These are phyloP conservation scores for Amaranthus tricolor DNA, from an alignment of 179 eudicot genomes.

Conservation along the genomic window DNA sequence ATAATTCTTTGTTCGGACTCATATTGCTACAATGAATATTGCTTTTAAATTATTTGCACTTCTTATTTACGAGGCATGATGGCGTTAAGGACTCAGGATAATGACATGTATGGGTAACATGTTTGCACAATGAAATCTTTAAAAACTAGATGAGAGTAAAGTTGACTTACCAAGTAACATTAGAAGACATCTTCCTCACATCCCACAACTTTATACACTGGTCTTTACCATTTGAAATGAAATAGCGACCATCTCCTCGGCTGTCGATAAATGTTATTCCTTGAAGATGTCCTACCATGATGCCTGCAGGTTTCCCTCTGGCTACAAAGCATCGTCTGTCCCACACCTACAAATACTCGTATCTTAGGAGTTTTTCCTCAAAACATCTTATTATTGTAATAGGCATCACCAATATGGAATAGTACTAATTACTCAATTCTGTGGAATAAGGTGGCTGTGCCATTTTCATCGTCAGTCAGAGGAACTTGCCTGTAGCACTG, in stretches of 20 bases:
- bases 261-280: constrained; percentile 86
- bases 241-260: constrained; percentile 91
- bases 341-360: constrained; percentile 61
- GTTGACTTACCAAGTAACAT: constrained; percentile 43
- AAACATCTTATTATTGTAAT: not conserved
- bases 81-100: too few species aligned
- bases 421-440: too few species aligned
- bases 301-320: constrained; percentile 63
- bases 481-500: too few species aligned
- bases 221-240: constrained; percentile 93
- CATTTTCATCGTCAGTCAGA: too few species aligned
- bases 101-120: not conserved
- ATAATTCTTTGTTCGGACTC: too few species aligned
- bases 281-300: constrained; percentile 76
- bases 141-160: constrained; percentile 1
- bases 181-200: constrained; percentile 83
- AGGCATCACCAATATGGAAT: not conserved
- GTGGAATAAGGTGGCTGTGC: too few species aligned
- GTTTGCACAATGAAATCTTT: not conserved
- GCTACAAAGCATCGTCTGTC: constrained; percentile 79
- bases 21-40: too few species aligned
- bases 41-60: too few species aligned
- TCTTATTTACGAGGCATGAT: too few species aligned
- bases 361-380: constrained; percentile 8
- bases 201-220: constrained; percentile 91